Conservation (phyloP, 768 basidiomycete genomes). For the Boletellus ananas region DNA sequence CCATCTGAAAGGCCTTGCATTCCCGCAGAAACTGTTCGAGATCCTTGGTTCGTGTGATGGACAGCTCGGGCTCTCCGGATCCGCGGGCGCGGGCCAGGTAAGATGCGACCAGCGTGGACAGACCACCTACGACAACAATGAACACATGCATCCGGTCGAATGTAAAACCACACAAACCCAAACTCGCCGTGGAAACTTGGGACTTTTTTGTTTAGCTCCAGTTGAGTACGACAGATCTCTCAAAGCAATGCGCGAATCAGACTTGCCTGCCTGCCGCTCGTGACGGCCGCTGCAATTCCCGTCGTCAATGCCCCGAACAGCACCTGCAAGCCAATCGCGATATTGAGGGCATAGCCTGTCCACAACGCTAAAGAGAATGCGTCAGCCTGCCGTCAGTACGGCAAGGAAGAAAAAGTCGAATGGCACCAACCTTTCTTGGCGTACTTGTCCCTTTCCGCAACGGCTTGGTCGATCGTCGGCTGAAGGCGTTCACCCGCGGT, state of each 20-base stretch:
- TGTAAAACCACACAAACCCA: constrained; percentile 30
- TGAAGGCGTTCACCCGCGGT: constrained; percentile 51
- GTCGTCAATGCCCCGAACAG: constrained; percentile 65
- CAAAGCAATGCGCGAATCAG: background rate
- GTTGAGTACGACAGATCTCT: background rate
- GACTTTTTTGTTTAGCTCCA: constrained; percentile 19
- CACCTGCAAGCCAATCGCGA: constrained; percentile 61
- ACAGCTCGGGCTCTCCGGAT: constrained; percentile 66
- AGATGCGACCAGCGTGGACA: constrained; percentile 66
- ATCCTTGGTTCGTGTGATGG: constrained; percentile 51
- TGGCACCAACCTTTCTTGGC: constrained; percentile 38
- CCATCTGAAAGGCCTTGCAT: constrained; percentile 53
- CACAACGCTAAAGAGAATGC: background rate
- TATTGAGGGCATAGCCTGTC: constrained; percentile 35
- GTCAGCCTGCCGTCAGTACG: constrained; percentile 1
- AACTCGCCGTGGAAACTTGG: constrained; percentile 37
- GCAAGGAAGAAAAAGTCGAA: constrained; percentile 1
- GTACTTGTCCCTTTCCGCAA: constrained; percentile 43
- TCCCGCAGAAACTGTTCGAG: constrained; percentile 71
- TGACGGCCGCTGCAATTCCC: constrained; percentile 50
- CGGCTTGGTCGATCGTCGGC: constrained; percentile 50
- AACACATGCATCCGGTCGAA: background rate
- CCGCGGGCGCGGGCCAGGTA: constrained; percentile 70
- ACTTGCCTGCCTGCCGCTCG: constrained; percentile 40
- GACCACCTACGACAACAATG: constrained; percentile 41